Base-by-base conservation (phyloP, 2,329 filamentous ascomycete species). In the Hypoxylon sp. region DNA sequence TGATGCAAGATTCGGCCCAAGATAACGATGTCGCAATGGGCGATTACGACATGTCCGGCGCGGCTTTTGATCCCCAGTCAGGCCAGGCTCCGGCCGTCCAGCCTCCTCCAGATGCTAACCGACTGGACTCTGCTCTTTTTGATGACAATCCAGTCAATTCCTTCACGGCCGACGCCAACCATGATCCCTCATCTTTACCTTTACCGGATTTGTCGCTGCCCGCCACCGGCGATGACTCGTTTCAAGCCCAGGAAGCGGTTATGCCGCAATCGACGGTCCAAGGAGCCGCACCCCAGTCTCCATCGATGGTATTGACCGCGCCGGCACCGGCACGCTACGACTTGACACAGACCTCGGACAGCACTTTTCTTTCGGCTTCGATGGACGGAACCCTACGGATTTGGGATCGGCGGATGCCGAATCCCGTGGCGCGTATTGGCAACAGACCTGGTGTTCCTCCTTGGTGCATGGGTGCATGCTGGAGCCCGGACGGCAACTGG, bases 391-490 rank as follows among this genome's bases (percentile, higher is more conserved):
- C 90, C 0, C 84, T 99, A 48, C 91, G 94, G n/a, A 89, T 99
- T 71, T 99, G 96, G 95, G 97, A 99, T 75, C 85, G 91, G 2
- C 89, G 96, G 19, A 88, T 92, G 69, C 87, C 87, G 0, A 87
- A 91, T 36, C 91, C 95, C 0, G 85, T 97, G 1, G 94, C 96
- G 2, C 89, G 90, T 28, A 95, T 98, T 62, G 84, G 86, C 1
- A 93, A 92, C 17, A 85, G 90, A 10, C 87, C 89, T 10, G 89
- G 90, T 17, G 92, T 93, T 0, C 95, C 96, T 0, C 96, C 95
- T 0, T 99, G 95, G 95, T 98, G 95, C 79, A 98, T 97, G 90
- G 94, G 93, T 72, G 93, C 94, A 0, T 97, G 94, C 82, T 99
- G 96, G 96, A 95, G 92, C 60, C 94, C 94, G 0, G 93, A 98